Base-by-base conservation (phyloP, 495 filamentous ascomycete genomes). In the Pyronema domesticum region DNA sequence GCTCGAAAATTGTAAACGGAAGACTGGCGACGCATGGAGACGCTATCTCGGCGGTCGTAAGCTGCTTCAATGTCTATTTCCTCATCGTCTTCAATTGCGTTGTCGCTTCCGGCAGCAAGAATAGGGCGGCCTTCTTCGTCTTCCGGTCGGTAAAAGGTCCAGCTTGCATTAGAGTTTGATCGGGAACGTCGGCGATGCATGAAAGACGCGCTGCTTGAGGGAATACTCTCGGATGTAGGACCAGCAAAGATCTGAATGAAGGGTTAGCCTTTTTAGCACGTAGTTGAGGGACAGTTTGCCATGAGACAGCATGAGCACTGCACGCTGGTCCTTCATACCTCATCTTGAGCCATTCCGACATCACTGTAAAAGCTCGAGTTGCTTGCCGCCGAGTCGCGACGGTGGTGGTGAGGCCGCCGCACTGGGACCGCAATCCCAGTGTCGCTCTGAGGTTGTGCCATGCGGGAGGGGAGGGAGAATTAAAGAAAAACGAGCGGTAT, bases 281-380 rank as follows among this genome's bases (percentile, higher is more conserved):
- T 17, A 33, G 45, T 9, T 23, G 30, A 19, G 34, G n/a, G 23
- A 37, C 1, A 23, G 6, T 35, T 33, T 10, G 23, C 53, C 15
- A 17, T 34, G 18, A 44, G 54, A 46, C 14, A 6, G 4, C 39
- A 42, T 13, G 15, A 17, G 39, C 39, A 30, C 17, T 39, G 48
- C 36, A 53, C 37, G 40, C 5, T 30, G 23, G 23, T 37, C 39
- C 39, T 55, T 56, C 73, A 47, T 59, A 89, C 86, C 76, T 95
- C 89, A 65, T 95, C 84, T 45, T 89, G 86, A 23, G 91, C 93
- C 91, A 99, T 99, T 66, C 94, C 91, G n/a, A 99, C 89, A 66
- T 95, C 89, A 36, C 84, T 85, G 39, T 94, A 78, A 60, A 95
- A 79, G 68, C 85, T 93, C 40, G 81, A 72, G 67, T 75, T 85